phyloP scores from a whole-genome alignment of 2,329 filamentous ascomycete species.

The Ceratocystis variospora region DNA sequence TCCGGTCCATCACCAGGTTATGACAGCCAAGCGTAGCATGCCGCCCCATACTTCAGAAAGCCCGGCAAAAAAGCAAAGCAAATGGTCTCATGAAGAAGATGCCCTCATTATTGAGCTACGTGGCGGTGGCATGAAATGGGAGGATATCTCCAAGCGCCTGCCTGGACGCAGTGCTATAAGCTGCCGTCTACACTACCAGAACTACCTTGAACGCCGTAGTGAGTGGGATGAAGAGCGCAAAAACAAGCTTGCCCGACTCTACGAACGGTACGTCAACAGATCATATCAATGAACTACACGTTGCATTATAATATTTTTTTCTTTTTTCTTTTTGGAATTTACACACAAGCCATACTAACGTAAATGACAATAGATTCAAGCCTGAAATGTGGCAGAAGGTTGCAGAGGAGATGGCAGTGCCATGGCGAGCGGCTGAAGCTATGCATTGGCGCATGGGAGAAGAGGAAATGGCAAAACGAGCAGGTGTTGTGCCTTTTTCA shows the following conservation, averaged over 20 bases:
- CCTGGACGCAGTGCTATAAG: constrained; percentile 88
- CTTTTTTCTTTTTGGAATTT: background rate
- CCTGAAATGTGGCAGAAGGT: constrained; percentile 96
- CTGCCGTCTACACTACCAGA: constrained; percentile 89
- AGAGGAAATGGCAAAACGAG: constrained; percentile 81
- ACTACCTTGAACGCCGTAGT: constrained; percentile 82
- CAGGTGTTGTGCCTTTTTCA: constrained; percentile 76
- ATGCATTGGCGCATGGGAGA: constrained; percentile 98
- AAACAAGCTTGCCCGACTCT: constrained; percentile 86
- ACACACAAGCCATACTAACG: background rate
- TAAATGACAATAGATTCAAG: constrained; percentile 58
- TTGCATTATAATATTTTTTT: background rate
- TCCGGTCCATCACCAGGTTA: constrained; percentile 21
- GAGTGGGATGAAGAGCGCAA: constrained; percentile 98
- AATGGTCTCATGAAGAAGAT: constrained; percentile 91
- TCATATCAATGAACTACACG: too few relatives aligned
- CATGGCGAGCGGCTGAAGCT: constrained; percentile 88
- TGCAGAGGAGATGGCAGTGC: constrained; percentile 85
- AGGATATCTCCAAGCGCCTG: constrained; percentile 85
- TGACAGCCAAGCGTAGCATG: constrained; percentile 35
- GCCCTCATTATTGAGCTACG: constrained; percentile 85
- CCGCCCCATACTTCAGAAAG: constrained; percentile 46
- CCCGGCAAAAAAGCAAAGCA: constrained; percentile 86
- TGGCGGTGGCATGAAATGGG: constrained; percentile 92
- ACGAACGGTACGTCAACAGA: constrained; percentile 61